Evolutionary conservation across 345 rosid species (phyloP), one percentile per base, ranked within the genome.

Genomic region (Hypericum androsaemum): DNA sequence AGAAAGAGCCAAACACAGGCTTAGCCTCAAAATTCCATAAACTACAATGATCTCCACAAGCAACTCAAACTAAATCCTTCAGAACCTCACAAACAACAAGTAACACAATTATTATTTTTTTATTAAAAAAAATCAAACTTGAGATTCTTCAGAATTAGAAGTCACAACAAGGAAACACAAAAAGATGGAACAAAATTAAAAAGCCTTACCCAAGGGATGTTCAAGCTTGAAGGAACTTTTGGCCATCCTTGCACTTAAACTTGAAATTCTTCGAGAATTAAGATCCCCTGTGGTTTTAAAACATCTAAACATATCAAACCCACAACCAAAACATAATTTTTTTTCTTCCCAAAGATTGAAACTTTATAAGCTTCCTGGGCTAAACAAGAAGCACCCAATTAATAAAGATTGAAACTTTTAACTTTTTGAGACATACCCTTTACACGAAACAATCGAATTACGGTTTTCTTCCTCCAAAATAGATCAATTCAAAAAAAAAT

Each of bases 211-310:
- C 62, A 82, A 54, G 13, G 89, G 80, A 54, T 82, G 83, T 39
- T 80, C 80, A 47, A 72, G 74, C 78, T 80, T 80, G 84, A 82
- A 80, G 14, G 81, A 67, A 54, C 73, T 72, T 58, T 76, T 82
- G 52, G 82, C 81, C 95, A 85, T 85, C 71, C 57, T 22, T 22
- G 32, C 32, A 22, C 32, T 51, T 47, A 39, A 35, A 36, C 46
- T 51, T 5, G 50, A 46, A 13, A 61, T 57, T 38, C 64, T 22
- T 4, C 32, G 1, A 22, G 32, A 61, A 58, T 58, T 56, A 39
- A 38, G 40, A 47, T 58, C 59, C 47, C 42, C 82, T 78, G 84
- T 70, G 36, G 71, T 61, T 54, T 71, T 78, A 58, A 76, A 60
- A 73, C 82, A 76, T 39, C 70, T 39, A 58, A 71, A 66, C 73